phyloP scores from a whole-genome alignment of 2,329 filamentous ascomycete species.

The Alternaria gaisen region DNA sequence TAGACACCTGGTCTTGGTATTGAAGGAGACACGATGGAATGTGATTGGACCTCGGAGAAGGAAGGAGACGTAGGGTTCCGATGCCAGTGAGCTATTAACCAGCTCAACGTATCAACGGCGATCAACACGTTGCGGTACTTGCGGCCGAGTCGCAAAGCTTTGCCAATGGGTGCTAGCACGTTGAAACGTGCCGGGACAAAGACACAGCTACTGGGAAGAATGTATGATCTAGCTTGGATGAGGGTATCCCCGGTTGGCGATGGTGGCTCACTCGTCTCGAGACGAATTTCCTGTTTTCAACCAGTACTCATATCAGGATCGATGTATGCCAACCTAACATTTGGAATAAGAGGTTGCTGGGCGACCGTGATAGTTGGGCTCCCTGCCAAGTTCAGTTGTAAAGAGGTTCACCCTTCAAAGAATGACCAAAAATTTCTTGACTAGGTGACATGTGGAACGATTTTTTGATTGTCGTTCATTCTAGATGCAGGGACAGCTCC shows the following conservation, averaged over 20 bases:
- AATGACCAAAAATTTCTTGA: not conserved
- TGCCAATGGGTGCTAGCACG: not conserved
- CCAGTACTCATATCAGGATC: not conserved
- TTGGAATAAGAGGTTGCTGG: not conserved
- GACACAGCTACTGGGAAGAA: not conserved
- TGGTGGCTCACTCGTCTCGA: not conserved
- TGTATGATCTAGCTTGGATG: no score
- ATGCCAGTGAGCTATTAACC: not conserved
- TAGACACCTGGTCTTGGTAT: not conserved
- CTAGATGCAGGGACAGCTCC: not conserved
- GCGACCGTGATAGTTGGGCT: not conserved
- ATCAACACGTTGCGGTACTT: not conserved
- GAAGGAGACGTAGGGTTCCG: not conserved
- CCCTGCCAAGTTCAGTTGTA: not conserved
- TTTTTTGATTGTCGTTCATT: not conserved
- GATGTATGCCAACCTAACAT: no score
- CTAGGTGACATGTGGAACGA: not conserved
- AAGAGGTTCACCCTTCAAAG: not conserved
- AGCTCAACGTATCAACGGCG: not conserved
- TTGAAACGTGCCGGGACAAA: not conserved
- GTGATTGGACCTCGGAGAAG: not conserved
- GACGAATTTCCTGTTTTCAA: not conserved
- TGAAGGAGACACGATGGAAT: not conserved
- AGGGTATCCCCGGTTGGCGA: no score
- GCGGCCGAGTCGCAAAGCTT: not conserved